phyloP scores from a whole-genome alignment of 176 grass and related monocot genomes.

The Rhynchospora tenuis region DNA sequence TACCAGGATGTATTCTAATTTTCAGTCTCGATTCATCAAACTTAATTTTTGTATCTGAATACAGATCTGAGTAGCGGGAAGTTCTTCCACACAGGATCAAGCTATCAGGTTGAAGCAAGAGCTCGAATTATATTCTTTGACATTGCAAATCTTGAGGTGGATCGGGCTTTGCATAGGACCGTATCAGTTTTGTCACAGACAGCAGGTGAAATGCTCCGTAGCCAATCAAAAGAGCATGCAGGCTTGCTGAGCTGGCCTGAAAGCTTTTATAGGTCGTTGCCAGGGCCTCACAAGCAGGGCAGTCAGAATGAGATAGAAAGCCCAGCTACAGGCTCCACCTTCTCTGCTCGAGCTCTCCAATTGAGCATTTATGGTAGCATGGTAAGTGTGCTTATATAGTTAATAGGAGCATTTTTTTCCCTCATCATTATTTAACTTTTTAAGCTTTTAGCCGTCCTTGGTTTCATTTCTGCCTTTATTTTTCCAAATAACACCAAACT shows the following conservation, averaged over 20 bases:
- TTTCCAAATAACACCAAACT: not conserved
- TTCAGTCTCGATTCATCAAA: not conserved
- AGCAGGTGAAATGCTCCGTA: conserved; percentile 28
- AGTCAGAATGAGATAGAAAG: conserved; percentile 42
- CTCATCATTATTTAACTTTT: not conserved
- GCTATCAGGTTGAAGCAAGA: conserved; percentile 78
- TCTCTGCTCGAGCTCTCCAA: conserved; percentile 68
- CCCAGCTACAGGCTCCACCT: conserved; percentile 18
- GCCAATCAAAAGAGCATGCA: conserved; percentile 49
- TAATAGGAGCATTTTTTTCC: not conserved
- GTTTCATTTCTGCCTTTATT: not conserved
- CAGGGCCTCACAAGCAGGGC: conserved; percentile 14
- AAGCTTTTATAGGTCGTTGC: conserved; percentile 38
- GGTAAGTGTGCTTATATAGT: conserved; percentile 27
- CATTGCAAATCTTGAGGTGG: conserved; percentile 28
- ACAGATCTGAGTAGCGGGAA: conserved; percentile 39
- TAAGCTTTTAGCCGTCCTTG: not conserved
- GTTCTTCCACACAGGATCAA: conserved; percentile 36
- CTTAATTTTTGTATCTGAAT: not conserved
- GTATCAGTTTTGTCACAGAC: conserved; percentile 35
- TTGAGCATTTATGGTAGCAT: conserved; percentile 90
- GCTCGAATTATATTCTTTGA: conserved; percentile 65
- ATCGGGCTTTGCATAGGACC: conserved; percentile 32
- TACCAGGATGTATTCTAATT: not conserved
- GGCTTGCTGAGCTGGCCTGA: conserved; percentile 81